phyloP scores from a whole-genome alignment of 352 stramenopile genomes.

The Aphanomyces invadans region DNA sequence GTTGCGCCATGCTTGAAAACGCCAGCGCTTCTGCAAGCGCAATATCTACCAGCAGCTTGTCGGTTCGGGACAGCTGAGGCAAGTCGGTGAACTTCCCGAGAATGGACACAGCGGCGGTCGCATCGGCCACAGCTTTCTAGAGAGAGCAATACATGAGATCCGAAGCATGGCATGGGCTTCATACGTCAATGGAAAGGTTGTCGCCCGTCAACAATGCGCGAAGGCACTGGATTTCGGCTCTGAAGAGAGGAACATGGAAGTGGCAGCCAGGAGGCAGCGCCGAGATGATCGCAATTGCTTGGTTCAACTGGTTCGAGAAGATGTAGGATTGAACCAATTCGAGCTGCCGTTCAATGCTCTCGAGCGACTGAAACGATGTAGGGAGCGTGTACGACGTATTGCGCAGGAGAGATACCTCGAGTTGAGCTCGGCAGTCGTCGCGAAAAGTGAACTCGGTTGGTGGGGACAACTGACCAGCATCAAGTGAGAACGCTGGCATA shows the following conservation, averaged over 20 bases:
- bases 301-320: not conserved
- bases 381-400: not conserved
- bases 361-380: not conserved
- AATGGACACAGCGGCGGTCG: not conserved
- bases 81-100: not conserved
- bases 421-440: not conserved
- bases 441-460: not conserved
- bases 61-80: not conserved
- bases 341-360: not conserved
- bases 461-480: not conserved
- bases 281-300: not conserved
- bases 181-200: not conserved
- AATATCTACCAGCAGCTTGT: not conserved
- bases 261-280: not conserved
- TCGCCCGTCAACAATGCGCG: not conserved
- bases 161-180: not conserved
- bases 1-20: not conserved
- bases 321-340: not conserved
- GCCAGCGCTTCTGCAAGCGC: slow-evolving; percentile 7
- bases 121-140: slow-evolving; percentile 12
- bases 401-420: not conserved
- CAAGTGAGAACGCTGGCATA: not conserved
- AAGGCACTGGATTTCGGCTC: slow-evolving; percentile 13
- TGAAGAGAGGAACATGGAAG: not conserved
- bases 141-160: too few species aligned